phyloP scores from a whole-genome alignment of 2,329 filamentous ascomycete genomes.

The Paecilomyces formosus region DNA sequence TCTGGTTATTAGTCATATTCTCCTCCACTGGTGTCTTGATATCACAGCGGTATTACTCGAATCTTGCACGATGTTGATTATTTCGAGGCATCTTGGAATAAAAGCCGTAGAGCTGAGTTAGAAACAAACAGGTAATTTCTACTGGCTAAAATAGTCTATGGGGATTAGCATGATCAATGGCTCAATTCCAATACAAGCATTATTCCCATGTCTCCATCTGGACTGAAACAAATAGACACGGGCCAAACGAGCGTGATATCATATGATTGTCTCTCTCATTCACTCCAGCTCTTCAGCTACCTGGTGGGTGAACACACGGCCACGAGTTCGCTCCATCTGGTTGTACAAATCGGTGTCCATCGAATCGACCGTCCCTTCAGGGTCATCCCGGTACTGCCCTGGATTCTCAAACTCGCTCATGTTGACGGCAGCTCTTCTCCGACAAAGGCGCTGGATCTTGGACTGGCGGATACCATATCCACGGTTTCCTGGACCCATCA shows the following conservation, averaged over 20 bases:
- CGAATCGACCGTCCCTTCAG: constrained; percentile 10
- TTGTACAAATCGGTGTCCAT: constrained; percentile 18
- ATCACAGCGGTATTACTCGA: background rate
- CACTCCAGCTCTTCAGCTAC: constrained; percentile 30
- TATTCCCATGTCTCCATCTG: background rate
- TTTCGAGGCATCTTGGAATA: background rate
- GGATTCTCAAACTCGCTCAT: constrained; percentile 21
- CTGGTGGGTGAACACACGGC: constrained; percentile 29
- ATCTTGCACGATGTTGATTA: background rate
- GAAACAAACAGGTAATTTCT: background rate
- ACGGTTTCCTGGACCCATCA: constrained; percentile 25
- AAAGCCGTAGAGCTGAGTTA: background rate
- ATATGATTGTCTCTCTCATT: background rate
- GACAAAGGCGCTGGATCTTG: constrained; percentile 24
- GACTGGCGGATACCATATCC: constrained; percentile 32
- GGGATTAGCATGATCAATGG: background rate
- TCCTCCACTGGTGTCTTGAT: background rate
- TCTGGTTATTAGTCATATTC: background rate
- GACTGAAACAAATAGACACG: background rate
- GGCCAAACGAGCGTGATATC: background rate
- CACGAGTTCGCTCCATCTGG: constrained; percentile 19
- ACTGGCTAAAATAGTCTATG: background rate
- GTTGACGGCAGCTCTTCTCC: constrained; percentile 18
- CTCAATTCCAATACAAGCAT: background rate
- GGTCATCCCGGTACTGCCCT: constrained; percentile 16